A percentile compares a stretch with the other conserved stretches of the same genome.
phyloP scores from a whole-genome alignment of 257 asterid species.

The Fraxinus pennsylvanica region DNA sequence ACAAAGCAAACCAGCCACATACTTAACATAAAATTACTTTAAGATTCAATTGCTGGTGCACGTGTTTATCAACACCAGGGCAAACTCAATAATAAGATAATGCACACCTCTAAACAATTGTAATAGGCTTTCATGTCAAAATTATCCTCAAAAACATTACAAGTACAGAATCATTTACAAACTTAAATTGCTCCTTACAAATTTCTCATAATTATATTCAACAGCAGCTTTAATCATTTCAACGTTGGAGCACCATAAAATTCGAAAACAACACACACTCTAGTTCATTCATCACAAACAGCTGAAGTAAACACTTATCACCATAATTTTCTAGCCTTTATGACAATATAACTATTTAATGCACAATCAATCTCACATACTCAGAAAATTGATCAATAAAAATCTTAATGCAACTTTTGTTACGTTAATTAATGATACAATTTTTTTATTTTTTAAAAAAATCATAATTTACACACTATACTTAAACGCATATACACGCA shows the following conservation, averaged over 20 bases:
- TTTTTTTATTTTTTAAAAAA: background rate
- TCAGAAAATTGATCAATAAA: background rate
- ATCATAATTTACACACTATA: background rate
- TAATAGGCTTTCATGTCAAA: background rate
- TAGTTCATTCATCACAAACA: background rate
- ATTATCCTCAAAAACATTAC: background rate
- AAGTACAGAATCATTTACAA: background rate
- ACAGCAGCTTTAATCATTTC: background rate
- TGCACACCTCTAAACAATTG: background rate
- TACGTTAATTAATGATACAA: background rate
- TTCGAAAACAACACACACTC: background rate
- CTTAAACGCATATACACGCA: background rate
- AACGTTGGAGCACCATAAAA: background rate
- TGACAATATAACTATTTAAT: background rate
- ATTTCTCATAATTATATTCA: background rate
- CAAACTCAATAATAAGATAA: background rate
- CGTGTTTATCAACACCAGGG: background rate
- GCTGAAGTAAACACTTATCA: background rate
- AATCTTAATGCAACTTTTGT: background rate
- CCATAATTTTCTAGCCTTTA: background rate
- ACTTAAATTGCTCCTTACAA: background rate
- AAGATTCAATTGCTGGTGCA: background rate
- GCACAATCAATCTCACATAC: background rate
- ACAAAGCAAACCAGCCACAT: background rate
- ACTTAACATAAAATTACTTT: background rate